Conservation (phyloP, 257 asterid genomes). For the Leonotis leonurus region DNA sequence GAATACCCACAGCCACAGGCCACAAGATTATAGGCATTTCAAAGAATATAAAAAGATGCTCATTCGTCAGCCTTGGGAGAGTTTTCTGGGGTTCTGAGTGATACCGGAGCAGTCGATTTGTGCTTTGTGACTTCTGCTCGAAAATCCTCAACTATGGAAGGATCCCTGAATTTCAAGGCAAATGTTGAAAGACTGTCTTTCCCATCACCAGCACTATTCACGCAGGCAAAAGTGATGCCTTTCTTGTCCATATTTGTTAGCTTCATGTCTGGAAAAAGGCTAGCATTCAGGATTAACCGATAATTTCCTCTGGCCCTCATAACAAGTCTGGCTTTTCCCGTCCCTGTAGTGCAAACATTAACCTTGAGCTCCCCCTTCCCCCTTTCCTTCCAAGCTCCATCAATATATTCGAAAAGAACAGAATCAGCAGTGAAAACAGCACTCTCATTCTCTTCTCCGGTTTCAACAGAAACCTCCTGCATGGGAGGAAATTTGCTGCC, state of each 20-base stretch:
- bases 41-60: not conserved
- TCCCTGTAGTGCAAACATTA: constrained; percentile 45
- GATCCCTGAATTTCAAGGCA: constrained; percentile 83
- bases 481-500: constrained; percentile 42
- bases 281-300: constrained; percentile 77
- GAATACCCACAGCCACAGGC: too few relatives aligned
- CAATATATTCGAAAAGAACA: constrained; percentile 54
- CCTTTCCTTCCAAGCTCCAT: constrained; percentile 82
- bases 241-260: constrained; percentile 84
- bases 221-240: constrained; percentile 82
- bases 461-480: constrained; percentile 57
- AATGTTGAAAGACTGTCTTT: constrained; percentile 65
- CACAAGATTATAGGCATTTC: not conserved
- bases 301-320: constrained; percentile 84
- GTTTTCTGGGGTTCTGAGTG: constrained; percentile 65
- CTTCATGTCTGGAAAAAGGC: constrained; percentile 88
- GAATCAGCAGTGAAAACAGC: constrained; percentile 68
- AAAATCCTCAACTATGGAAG: constrained; percentile 57
- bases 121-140: constrained; percentile 49
- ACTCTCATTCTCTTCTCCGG: constrained; percentile 77
- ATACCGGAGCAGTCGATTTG: constrained; percentile 27
- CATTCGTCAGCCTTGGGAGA: constrained; percentile 58
- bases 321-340: constrained; percentile 66
- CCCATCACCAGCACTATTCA: constrained; percentile 67
- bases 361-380: constrained; percentile 91